These are phyloP conservation scores for Plasmopara viticola DNA, from an alignment of 352 stramenopile genomes.

Conservation along the genomic window DNA sequence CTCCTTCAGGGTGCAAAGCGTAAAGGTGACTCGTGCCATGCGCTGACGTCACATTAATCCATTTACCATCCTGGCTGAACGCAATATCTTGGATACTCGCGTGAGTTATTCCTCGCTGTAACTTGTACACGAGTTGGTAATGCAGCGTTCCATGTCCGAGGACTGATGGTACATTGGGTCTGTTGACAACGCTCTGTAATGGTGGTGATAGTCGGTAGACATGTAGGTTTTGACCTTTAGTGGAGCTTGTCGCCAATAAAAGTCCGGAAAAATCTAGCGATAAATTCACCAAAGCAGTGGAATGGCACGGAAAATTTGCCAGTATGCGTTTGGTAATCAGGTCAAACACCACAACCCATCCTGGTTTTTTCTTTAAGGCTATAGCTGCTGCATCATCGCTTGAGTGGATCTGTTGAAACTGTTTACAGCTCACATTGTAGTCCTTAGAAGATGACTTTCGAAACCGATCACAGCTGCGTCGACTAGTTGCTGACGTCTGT, in stretches of 20 bases:
- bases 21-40: slow-evolving; percentile 85
- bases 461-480: slow-evolving; percentile 9
- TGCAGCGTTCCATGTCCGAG: slow-evolving; percentile 18
- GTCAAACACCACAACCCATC: slow-evolving; percentile 68
- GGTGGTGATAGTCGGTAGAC: slow-evolving; percentile 71
- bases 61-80: slow-evolving; percentile 82
- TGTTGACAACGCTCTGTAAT: slow-evolving; percentile 33
- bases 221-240: slow-evolving; percentile 82
- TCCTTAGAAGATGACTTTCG: slow-evolving; percentile 14
- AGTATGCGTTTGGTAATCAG: slow-evolving; percentile 54
- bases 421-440: slow-evolving; percentile 3
- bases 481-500: slow-evolving; percentile 13
- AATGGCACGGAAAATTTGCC: slow-evolving; percentile 71
- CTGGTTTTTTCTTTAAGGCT: slow-evolving; percentile 29
- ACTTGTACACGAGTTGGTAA: slow-evolving; percentile 73
- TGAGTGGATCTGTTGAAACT: slow-evolving; percentile 4
- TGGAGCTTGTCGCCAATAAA: slow-evolving; percentile 72
- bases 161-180: slow-evolving; percentile 10
- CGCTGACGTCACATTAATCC: slow-evolving; percentile 78
- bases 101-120: slow-evolving; percentile 83
- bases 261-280: slow-evolving; percentile 73
- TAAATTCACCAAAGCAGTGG: slow-evolving; percentile 60
- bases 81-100: slow-evolving; percentile 76
- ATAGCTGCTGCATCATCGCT: slow-evolving; percentile 10
- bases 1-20: slow-evolving; percentile 66